Conservation (phyloP, 192 early-diverging fungal species). For the Lobosporangium transversale region DNA sequence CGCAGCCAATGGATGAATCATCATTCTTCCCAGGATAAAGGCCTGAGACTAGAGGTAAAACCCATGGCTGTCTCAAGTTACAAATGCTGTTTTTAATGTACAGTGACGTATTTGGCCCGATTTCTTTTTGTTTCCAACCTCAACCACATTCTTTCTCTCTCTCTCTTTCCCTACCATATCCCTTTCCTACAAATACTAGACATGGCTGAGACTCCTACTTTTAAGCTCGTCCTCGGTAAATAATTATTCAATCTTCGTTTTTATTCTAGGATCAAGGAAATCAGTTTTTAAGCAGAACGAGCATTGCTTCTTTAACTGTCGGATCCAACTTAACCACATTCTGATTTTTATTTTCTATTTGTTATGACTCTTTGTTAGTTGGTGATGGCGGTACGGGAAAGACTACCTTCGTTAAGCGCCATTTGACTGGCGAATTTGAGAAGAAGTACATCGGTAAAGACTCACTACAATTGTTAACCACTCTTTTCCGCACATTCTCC, state of each 20-base stretch:
- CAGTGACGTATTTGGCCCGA: no score
- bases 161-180: conserved; percentile 3
- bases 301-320: background rate
- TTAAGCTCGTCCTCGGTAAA: conserved; percentile 91
- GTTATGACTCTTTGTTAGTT: conserved; percentile 62
- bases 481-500: background rate
- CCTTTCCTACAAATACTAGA: no score
- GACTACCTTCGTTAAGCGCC: conserved; percentile 99
- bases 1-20: no score
- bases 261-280: no score
- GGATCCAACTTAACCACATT: background rate
- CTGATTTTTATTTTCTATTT: conserved; percentile 1
- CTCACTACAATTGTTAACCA: no score
- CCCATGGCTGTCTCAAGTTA: no score
- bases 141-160: background rate
- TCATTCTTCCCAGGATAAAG: no score
- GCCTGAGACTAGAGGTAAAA: no score
- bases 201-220: conserved; percentile 69
- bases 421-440: conserved; percentile 99
- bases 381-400: conserved; percentile 99
- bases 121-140: conserved; percentile 7
- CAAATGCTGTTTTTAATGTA: no score
- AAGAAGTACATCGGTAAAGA: conserved; percentile 98
- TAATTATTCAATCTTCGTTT: no score
- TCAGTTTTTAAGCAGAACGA: background rate